Base-by-base conservation (phyloP, 2,329 filamentous ascomycete species). In the Alternaria dauci region DNA sequence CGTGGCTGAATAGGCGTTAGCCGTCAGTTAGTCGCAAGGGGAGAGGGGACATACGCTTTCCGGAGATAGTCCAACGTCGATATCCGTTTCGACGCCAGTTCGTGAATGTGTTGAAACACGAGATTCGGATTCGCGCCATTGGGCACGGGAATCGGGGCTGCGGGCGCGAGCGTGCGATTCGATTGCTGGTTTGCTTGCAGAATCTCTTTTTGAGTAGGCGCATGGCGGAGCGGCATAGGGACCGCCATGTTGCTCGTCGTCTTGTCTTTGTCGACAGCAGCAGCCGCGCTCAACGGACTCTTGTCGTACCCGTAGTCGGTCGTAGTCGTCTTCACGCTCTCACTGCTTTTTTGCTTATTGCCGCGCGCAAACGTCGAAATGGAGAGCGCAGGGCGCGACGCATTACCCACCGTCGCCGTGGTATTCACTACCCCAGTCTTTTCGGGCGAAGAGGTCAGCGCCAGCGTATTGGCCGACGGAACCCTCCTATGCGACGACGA, bases 51-150 rank as follows among this genome's bases (percentile, higher is more conserved):
- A 70, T 81, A 96, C 93, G 93, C 91, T 81, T 96, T 97, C 63
- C 94, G 88, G 65, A 99, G 79, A 76, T 99, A 99, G 71, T 96
- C 92, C 42, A 99, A 79, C 0, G 95, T 98, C 2, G 93, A 93
- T 82, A 99, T 97, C 69, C 95, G 87, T 83, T 99, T 99, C 59
- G 90, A 90, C 38, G 92, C 91, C 70, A 92, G 87, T 61, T 98
- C 94, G 59, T 94, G 91, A 62, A 99, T 88, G 65, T 88, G 86
- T 68, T 88, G 84, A 75, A 87, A 89, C 57, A 89, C 82, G 48
- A 83, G 80, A 60, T 83, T 80, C 8, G 87, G 85, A 65, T 84
- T 86, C 76, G 71, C 62, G 51, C 81, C 63, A 75, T 76, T 59
- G 70, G 72, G 57, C 71, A 78, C 42, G 67, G 69, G 50, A 12